A percentile compares a stretch with the other conserved stretches of the same genome.
Evolutionary conservation across 2,329 filamentous ascomycete genomes (phyloP).

Genomic region (Epichloe bromicola): DNA sequence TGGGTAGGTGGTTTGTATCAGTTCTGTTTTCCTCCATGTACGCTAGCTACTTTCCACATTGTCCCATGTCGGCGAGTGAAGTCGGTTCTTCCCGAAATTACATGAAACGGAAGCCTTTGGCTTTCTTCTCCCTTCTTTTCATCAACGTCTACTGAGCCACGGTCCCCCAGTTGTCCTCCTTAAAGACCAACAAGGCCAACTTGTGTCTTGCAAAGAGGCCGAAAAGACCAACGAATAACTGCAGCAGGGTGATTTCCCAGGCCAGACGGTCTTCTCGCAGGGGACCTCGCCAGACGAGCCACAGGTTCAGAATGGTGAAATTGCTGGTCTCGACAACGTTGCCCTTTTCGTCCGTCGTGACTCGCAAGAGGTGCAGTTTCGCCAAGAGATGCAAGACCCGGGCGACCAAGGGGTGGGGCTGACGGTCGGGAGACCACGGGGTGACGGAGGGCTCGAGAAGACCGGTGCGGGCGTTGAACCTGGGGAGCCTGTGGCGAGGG

Average conservation of each 20-base stretch:
- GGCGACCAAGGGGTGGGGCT: conserved; percentile 53
- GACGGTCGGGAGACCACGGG: conserved; percentile 53
- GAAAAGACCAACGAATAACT: conserved; percentile 61
- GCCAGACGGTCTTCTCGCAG: conserved; percentile 77
- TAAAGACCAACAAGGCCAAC: conserved; percentile 78
- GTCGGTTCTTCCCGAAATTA: too few species aligned
- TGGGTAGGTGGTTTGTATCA: too few species aligned
- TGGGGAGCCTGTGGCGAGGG: conserved; percentile 80
- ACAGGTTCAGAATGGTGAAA: conserved; percentile 87
- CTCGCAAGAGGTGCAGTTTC: conserved; percentile 51
- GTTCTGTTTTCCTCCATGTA: too few species aligned
- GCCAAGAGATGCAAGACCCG: conserved; percentile 55
- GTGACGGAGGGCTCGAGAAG: conserved; percentile 79
- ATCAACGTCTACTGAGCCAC: conserved; percentile 8
- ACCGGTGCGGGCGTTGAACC: conserved; percentile 74
- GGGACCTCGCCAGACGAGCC: conserved; percentile 90
- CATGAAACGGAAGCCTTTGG: not conserved
- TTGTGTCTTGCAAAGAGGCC: conserved; percentile 78
- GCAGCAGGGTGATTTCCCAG: conserved; percentile 66
- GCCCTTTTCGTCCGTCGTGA: conserved; percentile 55
- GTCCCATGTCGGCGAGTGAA: too few species aligned
- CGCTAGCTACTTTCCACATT: too few species aligned
- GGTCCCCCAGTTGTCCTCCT: conserved; percentile 63
- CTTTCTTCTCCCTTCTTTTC: too few species aligned
- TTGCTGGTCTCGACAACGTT: conserved; percentile 72